Percentiles rank a stretch among this genome's conserved stretches.
phyloP scores from a whole-genome alignment of 805 yeast genomes.

The Candida ovalis region DNA sequence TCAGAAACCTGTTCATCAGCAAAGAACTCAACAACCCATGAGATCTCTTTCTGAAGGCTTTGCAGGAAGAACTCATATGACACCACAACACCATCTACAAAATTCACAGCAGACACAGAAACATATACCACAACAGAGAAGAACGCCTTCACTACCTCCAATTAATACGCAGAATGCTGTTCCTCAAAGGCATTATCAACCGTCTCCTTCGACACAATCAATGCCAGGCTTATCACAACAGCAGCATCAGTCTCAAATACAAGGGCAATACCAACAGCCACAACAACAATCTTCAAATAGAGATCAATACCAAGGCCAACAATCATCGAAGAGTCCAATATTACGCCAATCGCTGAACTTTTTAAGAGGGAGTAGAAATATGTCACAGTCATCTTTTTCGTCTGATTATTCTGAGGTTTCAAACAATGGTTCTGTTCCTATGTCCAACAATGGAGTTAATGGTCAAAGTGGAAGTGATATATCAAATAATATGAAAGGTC shows the following conservation, averaged over 20 bases:
- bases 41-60: slow-evolving; percentile 6
- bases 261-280: slow-evolving; percentile 3
- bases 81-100: not conserved
- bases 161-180: slow-evolving; percentile 22
- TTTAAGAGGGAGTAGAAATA: slow-evolving; percentile 28
- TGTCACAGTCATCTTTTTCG: slow-evolving; percentile 20
- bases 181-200: slow-evolving; percentile 18
- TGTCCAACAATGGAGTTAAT: not conserved
- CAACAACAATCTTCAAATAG: slow-evolving; percentile 3
- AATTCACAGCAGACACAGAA: not conserved
- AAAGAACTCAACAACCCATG: not conserved
- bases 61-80: not conserved
- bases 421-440: not conserved
- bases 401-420: slow-evolving; percentile 14
- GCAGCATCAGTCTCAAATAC: slow-evolving; percentile 1
- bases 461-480: not conserved
- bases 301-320: slow-evolving; percentile 7
- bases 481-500: slow-evolving; percentile 12
- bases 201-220: slow-evolving; percentile 2
- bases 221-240: slow-evolving; percentile 1
- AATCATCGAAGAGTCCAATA: slow-evolving; percentile 30
- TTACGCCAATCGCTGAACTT: slow-evolving; percentile 36
- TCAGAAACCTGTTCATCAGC: not conserved
- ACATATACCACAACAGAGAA: slow-evolving; percentile 1
- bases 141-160: slow-evolving; percentile 22